Conservation (phyloP, 2,329 filamentous ascomycete species). For the Fusarium robinianum region DNA sequence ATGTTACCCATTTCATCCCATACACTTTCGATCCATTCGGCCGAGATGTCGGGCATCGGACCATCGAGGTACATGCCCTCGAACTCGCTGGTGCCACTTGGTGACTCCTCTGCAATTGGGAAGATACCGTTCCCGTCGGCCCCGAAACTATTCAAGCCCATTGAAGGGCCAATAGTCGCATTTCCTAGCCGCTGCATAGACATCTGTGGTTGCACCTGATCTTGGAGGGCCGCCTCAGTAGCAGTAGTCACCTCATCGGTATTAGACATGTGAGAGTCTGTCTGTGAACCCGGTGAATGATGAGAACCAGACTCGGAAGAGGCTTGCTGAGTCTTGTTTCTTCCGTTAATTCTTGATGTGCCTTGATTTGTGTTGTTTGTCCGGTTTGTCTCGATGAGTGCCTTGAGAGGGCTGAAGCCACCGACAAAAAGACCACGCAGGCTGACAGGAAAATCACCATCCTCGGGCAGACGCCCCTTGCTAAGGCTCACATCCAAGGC, state of each 20-base stretch:
- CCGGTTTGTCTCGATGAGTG: constrained; percentile 38
- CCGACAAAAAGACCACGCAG: constrained; percentile 45
- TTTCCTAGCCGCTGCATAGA: constrained; percentile 12
- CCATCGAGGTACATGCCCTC: constrained; percentile 38
- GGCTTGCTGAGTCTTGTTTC: not conserved
- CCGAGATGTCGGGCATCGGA: constrained; percentile 34
- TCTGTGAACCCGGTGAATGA: constrained; percentile 24
- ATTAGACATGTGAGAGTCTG: constrained; percentile 26
- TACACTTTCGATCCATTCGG: constrained; percentile 45
- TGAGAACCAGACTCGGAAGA: constrained; percentile 23
- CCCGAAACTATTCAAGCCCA: constrained; percentile 40
- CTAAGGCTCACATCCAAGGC: constrained; percentile 50
- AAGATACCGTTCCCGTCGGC: constrained; percentile 42
- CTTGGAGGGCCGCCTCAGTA: constrained; percentile 16
- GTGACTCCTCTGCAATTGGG: constrained; percentile 34
- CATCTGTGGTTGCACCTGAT: constrained; percentile 18
- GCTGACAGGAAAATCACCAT: constrained; percentile 48
- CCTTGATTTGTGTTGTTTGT: not conserved
- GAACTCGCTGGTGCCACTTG: constrained; percentile 28
- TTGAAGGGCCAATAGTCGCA: constrained; percentile 30
- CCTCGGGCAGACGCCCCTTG: constrained; percentile 47
- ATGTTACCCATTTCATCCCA: constrained; percentile 41
- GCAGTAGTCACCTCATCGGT: constrained; percentile 16
- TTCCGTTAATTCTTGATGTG: not conserved
- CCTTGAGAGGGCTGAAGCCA: constrained; percentile 43